These are phyloP conservation scores for Cordyceps cicadae DNA, from an alignment of 2,329 filamentous ascomycete species.

Conservation along the genomic window DNA sequence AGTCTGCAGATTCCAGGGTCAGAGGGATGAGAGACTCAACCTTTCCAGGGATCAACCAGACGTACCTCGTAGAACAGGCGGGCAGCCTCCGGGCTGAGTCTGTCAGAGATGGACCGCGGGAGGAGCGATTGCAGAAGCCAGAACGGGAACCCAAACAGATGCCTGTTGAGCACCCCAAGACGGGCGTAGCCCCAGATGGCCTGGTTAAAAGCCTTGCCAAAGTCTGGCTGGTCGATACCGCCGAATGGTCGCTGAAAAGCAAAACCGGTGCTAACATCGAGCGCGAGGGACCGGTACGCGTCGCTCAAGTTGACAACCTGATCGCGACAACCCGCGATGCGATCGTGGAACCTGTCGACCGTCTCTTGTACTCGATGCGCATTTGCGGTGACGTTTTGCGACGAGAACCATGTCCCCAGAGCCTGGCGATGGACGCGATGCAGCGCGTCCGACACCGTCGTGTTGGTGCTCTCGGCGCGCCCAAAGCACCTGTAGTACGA, in stretches of 20 bases:
- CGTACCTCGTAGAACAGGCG: background rate
- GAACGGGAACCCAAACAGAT: background rate
- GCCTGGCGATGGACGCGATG: background rate
- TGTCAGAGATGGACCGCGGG: background rate
- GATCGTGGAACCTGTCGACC: background rate
- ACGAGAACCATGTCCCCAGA: background rate
- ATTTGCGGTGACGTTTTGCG: background rate
- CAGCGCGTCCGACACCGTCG: background rate
- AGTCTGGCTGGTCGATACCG: background rate
- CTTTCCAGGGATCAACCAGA: background rate
- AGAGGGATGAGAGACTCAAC: too few relatives aligned
- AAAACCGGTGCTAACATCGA: background rate
- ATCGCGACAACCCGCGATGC: background rate
- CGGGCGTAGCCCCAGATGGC: background rate
- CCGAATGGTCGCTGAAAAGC: background rate
- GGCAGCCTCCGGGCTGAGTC: background rate
- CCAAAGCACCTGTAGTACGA: background rate
- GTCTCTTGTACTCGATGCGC: background rate
- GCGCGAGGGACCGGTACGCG: background rate
- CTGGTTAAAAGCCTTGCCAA: background rate
- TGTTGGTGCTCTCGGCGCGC: background rate
- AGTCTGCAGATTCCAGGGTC: background rate
- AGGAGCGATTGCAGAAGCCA: background rate
- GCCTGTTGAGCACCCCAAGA: background rate
- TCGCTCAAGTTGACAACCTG: background rate